Conservation (phyloP, 2,329 filamentous ascomycete species). For the Fusarium odoratissimum region DNA sequence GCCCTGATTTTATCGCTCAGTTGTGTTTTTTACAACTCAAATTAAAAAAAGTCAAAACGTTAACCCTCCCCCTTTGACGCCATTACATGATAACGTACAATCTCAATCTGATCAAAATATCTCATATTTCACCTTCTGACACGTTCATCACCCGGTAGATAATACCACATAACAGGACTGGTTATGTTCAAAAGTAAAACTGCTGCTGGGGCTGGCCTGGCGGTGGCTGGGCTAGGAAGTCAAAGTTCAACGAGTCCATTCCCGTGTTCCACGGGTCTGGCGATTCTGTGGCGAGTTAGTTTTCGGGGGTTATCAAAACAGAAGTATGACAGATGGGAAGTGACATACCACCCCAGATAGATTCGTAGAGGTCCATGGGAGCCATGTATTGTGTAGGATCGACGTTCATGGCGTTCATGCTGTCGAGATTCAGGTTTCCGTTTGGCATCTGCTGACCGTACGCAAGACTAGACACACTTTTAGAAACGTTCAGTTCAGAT, state of each 20-base stretch:
- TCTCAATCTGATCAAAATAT: background rate
- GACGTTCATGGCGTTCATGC: slow-evolving; percentile 62
- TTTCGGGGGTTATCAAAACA: background rate
- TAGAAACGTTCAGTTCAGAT: slow-evolving; percentile 22
- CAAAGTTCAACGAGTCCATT: slow-evolving; percentile 69
- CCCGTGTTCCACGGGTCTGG: slow-evolving; percentile 69
- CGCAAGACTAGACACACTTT: slow-evolving; percentile 46
- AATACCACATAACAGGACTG: background rate
- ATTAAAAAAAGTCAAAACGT: slow-evolving; percentile 15
- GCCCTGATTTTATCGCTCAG: slow-evolving; percentile 10
- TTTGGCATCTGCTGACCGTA: slow-evolving; percentile 54
- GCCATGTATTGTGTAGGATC: slow-evolving; percentile 71
- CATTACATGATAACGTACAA: slow-evolving; percentile 18
- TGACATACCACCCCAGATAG: slow-evolving; percentile 73
- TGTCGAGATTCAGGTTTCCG: slow-evolving; percentile 53
- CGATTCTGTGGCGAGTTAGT: slow-evolving; percentile 59
- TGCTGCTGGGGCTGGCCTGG: slow-evolving; percentile 68
- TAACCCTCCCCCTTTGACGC: slow-evolving; percentile 4
- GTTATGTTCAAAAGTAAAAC: slow-evolving; percentile 63
- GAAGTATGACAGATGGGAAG: background rate
- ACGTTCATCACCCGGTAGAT: background rate
- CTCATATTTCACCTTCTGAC: background rate
- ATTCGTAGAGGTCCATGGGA: slow-evolving; percentile 75
- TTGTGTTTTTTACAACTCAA: slow-evolving; percentile 8
- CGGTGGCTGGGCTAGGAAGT: slow-evolving; percentile 69